phyloP scores from a whole-genome alignment of 441 rosid genomes.

The Brassica hybrid region DNA sequence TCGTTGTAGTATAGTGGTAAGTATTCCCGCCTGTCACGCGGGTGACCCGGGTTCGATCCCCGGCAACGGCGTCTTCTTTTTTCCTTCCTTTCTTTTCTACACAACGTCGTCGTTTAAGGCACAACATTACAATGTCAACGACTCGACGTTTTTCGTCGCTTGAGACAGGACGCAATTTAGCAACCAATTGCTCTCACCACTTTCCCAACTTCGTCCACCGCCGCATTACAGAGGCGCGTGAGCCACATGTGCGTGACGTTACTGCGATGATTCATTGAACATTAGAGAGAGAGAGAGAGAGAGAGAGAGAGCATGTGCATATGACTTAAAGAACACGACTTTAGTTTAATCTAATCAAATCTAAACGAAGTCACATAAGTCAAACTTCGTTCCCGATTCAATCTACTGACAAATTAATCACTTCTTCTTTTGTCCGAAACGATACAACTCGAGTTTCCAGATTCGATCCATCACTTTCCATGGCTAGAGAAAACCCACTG shows the following conservation, averaged over 20 bases:
- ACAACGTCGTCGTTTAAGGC: neutral
- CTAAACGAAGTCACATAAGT: slow-evolving; percentile 16
- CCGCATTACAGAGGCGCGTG: too few relatives aligned
- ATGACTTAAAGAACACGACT: too few relatives aligned
- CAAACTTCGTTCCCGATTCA: slow-evolving; percentile 21
- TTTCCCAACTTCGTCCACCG: neutral
- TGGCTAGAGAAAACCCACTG: slow-evolving; percentile 54
- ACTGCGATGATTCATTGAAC: neutral
- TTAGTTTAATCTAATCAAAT: neutral
- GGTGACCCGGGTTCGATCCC: slow-evolving; percentile 93
- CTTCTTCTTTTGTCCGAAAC: slow-evolving; percentile 3
- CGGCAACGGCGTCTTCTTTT: slow-evolving; percentile 63
- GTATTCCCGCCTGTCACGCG: slow-evolving; percentile 86
- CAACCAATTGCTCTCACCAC: neutral
- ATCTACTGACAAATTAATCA: slow-evolving; percentile 5
- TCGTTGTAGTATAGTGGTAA: slow-evolving; percentile 48
- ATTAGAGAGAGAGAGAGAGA: neutral
- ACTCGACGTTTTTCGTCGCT: slow-evolving; percentile 8
- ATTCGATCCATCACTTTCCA: slow-evolving; percentile 39
- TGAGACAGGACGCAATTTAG: slow-evolving; percentile 17
- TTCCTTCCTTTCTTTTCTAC: neutral
- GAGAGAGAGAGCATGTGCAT: too few relatives aligned
- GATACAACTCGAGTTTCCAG: slow-evolving; percentile 16
- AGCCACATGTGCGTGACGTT: neutral
- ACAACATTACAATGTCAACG: neutral